These are phyloP conservation scores for Colletotrichum lupini DNA, from an alignment of 2,329 filamentous ascomycete species.

Conservation along the genomic window DNA sequence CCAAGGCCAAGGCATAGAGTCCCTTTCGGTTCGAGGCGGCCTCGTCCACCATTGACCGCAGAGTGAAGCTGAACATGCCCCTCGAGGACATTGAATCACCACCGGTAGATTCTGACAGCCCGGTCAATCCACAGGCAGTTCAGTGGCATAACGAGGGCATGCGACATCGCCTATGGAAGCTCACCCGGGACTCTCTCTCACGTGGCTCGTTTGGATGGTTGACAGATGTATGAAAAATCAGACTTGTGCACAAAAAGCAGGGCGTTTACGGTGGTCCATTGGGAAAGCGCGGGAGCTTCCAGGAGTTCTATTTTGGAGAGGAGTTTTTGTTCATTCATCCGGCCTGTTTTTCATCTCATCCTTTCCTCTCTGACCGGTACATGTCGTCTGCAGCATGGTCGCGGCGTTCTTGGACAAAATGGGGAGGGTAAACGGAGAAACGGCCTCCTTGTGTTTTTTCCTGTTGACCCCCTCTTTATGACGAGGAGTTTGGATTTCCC, in stretches of 20 bases:
- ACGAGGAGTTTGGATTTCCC: conserved; percentile 21
- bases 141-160: neutral
- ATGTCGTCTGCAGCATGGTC: conserved; percentile 26
- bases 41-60: neutral
- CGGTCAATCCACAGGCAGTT: neutral
- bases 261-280: conserved; percentile 18
- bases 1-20: conserved; percentile 33
- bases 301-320: neutral
- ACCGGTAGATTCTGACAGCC: neutral
- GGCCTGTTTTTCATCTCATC: neutral
- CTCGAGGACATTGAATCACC: neutral
- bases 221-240: conserved; percentile 13
- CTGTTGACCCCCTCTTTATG: neutral
- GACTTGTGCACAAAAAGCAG: neutral
- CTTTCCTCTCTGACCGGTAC: conserved; percentile 2
- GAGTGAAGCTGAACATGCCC: neutral
- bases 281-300: neutral
- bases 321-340: neutral
- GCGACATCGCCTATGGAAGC: conserved; percentile 20
- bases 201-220: conserved; percentile 19
- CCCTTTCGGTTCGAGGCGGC: conserved; percentile 10
- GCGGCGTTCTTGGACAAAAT: conserved; percentile 10
- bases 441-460: neutral
- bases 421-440: neutral
- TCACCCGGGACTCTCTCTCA: conserved; percentile 29